Base-by-base conservation (phyloP, 2,329 filamentous ascomycete species). In the Pseudocercospora eumusae region DNA sequence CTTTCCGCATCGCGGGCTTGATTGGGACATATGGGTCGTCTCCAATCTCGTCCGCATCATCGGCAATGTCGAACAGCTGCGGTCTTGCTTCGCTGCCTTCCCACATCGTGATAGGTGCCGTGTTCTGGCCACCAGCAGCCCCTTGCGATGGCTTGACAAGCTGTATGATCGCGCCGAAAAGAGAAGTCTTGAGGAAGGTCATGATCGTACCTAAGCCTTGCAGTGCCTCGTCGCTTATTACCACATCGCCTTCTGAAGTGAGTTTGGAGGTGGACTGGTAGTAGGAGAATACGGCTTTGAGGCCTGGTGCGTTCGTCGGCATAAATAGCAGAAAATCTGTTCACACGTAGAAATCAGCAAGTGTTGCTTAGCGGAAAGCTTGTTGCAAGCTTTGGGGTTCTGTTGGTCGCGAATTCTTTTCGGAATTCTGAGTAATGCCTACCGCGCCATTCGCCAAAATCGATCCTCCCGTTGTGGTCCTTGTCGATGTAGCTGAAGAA, bases 391-490 rank as follows among this genome's bases (percentile, higher is more conserved):
- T 50, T n/a, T 49, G 47, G 50, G 56, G 53, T 57, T 59, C 59
- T 56, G 33, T 62, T 57, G 21, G 25, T 58, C 55, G 56, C 59
- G 44, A 28, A 40, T 40, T 25, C 6, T 31, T 36, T 40, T 25
- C 31, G 45, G 25, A 40, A n/a, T 49, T 27, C 25, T 60, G 60
- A 62, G 36, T 53, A 45, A 40, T 66, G 63, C 64, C 59, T 86
- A 97, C 93, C 93, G 63, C 73, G 88, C 95, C 95, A 98, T 83
- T 99, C 95, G 68, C 92, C 88, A 77, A 96, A 98, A 65, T 84
- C 92, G 69, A 98, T 96, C 66, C 82, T 81, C 2, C 92, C 92
- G 75, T 99, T 93, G 69, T 88, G 85, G 78, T 99, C 93, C 73
- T 86, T 84, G 75, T 99, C 95, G 70, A 99, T 89, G 74, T 96